Base-by-base conservation (phyloP, 2,329 filamentous ascomycete species). In the Epichloe festucae region DNA sequence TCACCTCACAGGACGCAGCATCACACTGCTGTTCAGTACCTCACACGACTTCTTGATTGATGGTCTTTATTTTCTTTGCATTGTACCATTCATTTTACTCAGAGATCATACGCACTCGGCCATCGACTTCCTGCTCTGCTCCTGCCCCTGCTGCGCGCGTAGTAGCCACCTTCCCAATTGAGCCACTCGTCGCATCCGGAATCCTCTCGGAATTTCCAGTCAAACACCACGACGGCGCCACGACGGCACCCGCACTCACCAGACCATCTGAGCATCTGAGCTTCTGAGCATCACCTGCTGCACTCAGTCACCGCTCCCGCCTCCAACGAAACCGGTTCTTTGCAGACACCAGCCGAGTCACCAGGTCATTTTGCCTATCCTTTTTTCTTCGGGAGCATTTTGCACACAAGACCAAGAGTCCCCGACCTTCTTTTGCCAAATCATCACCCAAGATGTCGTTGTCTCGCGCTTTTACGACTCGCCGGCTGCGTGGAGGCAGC, bases 401-500 rank as follows among this genome's bases (percentile, higher is more conserved):
- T n/a, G 5, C 21, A 27, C n/a, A n/a, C 34, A 35, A 39, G 11
- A n/a, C 21, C 46, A 17, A 14, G 15, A 41, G 15, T 36, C 15
- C 5, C 17, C 42, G n/a, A 27, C 21, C 41, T 50, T 2, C 19
- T 31, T 15, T 40, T 45, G 7, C n/a, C 15, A 31, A 41, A n/a
- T 38, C 14, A 40, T n/a, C 45, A 51, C 38, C 57, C 55, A 53
- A 49, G 55, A 76, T 74, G 64, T 75, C 74, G 75, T 71, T 90
- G 59, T 77, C 82, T 49, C 78, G 86, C 63, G 85, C 84, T 53
- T 85, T 90, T 65, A 84, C 80, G 39, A 86, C 82, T 59, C 79
- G 81, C 67, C 80, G 82, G 67, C 73, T 71, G 58, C 85, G 81
- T 72, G 54, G 63, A 52, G 69, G 70, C 54, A 63, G 73, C 55